phyloP scores from a whole-genome alignment of 148 eudicot species.

The Rhododendron vialii region DNA sequence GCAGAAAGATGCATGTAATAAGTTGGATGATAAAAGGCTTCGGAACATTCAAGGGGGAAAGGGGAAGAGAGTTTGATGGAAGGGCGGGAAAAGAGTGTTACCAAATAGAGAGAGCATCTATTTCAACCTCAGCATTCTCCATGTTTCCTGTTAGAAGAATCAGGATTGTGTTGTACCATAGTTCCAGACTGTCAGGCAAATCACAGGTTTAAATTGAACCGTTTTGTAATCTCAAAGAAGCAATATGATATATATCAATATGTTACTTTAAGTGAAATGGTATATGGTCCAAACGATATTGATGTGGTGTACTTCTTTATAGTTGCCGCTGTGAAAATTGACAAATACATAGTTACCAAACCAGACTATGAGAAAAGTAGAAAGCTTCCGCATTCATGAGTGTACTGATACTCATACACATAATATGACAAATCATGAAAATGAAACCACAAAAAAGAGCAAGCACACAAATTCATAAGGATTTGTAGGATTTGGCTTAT shows the following conservation, averaged over 20 bases:
- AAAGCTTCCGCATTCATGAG: not conserved
- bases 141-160: slow-evolving; percentile 28
- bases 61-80: not conserved
- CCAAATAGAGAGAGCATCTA: slow-evolving; percentile 41
- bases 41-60: not conserved
- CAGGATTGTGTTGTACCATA: slow-evolving; percentile 16
- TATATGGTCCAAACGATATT: not conserved
- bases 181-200: not conserved
- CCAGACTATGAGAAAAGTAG: not conserved
- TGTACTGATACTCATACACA: not conserved
- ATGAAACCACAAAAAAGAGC: not conserved
- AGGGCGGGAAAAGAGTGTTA: not conserved
- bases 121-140: slow-evolving; percentile 28
- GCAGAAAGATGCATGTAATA: not conserved
- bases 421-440: not conserved
- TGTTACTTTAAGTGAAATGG: not conserved
- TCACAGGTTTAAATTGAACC: not conserved
- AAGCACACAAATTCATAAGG: not conserved
- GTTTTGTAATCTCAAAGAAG: not conserved
- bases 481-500: too few species aligned
- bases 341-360: not conserved
- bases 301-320: not conserved
- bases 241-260: not conserved
- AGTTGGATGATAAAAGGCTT: not conserved
- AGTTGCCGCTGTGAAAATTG: not conserved